Percentiles rank a stretch among this genome's conserved stretches.
These are phyloP conservation scores for Coffea humblotiana DNA, from an alignment of 305 asterid genomes.

Conservation along the genomic window DNA sequence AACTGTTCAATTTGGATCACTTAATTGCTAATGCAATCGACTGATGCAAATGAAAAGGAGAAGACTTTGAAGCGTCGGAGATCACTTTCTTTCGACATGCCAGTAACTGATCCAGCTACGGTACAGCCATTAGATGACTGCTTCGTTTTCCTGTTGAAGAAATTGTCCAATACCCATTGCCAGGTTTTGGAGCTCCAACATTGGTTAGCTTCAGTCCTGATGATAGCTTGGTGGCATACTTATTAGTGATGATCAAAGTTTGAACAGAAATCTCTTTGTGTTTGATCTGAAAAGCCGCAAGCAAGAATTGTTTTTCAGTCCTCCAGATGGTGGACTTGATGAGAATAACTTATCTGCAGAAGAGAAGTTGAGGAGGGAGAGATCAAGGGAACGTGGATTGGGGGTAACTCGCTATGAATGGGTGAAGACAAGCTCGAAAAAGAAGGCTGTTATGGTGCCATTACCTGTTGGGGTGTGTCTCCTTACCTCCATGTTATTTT, in stretches of 20 bases:
- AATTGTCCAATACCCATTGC: constrained; percentile 80
- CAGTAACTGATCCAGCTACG: constrained; percentile 53
- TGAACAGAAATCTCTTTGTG: constrained; percentile 61
- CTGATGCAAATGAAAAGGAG: constrained; percentile 31
- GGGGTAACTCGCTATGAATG: constrained; percentile 95
- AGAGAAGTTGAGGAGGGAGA: constrained; percentile 90
- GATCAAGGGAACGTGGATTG: constrained; percentile 88
- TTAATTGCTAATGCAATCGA: constrained; percentile 70
- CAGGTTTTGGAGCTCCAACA: constrained; percentile 73
- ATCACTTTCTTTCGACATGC: constrained; percentile 57
- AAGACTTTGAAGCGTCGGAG: constrained; percentile 57
- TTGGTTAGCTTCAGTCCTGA: constrained; percentile 85
- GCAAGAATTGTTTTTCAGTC: constrained; percentile 69
- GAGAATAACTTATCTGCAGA: constrained; percentile 83
- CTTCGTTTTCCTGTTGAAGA: constrained; percentile 66
- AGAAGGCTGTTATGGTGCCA: constrained; percentile 71
- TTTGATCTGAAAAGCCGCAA: constrained; percentile 62
- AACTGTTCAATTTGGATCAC: constrained; percentile 34
- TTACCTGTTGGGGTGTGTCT: constrained; percentile 81
- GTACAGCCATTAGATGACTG: constrained; percentile 53
- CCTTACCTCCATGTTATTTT: constrained; percentile 20
- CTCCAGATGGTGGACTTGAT: constrained; percentile 91
- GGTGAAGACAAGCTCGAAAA: constrained; percentile 67
- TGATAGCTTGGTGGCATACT: constrained; percentile 66
- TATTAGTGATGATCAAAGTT: constrained; percentile 69